Base-by-base conservation (phyloP, 768 basidiomycete genomes). In the Boletus reticulatus region DNA sequence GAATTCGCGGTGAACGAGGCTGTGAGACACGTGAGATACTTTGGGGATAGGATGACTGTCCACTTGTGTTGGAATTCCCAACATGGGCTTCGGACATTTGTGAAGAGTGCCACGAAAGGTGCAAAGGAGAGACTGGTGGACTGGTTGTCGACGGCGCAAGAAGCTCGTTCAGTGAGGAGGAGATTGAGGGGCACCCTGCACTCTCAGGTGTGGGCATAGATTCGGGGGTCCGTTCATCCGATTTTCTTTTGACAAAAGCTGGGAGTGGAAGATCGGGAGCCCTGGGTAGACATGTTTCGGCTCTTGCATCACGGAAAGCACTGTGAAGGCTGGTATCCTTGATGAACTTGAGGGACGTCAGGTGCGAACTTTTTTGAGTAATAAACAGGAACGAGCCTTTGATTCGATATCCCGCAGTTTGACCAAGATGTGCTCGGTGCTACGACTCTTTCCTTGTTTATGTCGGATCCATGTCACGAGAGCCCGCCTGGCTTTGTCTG, bases 291-390 rank as follows among this genome's bases (percentile, higher is more conserved):
- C 13, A 64, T 0, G 70, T 71, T 41, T 55, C 49, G 29, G 70
- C 70, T 55, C 70, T 69, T 14, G 70, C 70, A 42, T 73, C 67
- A 22, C 71, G 70, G 24, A 71, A 71, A n/a, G 72, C 70, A 31
- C 42, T 36, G 39, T 71, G 70, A 0, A 71, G 44, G 39, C 60
- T 59, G 6, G n/a, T 19, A 48, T 71, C 70, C 48, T 50, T 64
- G 57, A 73, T 68, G 54, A 72, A 71, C 72, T 71, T 51, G 38
- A 6, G 6, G 45, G 47, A 12, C 4, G 43, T 57, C 29, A 59
- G 43, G 16, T 36, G 39, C 19, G 16, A 17, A 43, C 19, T 13
- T 17, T 36, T n/a, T n/a, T 20, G 5, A 19, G 14, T 6, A 16
- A 44, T 19, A 11, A 16, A 14, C 9, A 32, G 24, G 29, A 44